Conservation (phyloP, 768 basidiomycete genomes). For the Exidia glandulosa region DNA sequence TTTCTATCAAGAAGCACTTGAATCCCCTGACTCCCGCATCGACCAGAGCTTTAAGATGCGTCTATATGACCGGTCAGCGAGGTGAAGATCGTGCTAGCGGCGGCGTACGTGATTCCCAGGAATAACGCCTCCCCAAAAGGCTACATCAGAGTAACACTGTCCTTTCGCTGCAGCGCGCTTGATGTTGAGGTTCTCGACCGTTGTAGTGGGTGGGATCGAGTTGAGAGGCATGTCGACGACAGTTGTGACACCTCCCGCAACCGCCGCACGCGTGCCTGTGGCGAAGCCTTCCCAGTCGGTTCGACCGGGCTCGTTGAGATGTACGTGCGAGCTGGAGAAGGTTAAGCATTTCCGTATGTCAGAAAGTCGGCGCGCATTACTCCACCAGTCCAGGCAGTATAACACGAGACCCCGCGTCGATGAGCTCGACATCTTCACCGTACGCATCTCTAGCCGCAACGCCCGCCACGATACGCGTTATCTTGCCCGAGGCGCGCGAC, state of each 20-base stretch:
- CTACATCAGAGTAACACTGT: slow-evolving; percentile 73
- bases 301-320: slow-evolving; percentile 88
- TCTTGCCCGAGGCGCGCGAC: too few species aligned
- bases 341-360: too few species aligned
- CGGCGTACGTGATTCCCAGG: slow-evolving; percentile 71
- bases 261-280: slow-evolving; percentile 84
- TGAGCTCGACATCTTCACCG: too few species aligned
- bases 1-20: slow-evolving; percentile 94
- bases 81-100: background rate
- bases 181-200: slow-evolving; percentile 55
- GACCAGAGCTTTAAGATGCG: slow-evolving; percentile 64
- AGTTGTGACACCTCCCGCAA: slow-evolving; percentile 90
- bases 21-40: slow-evolving; percentile 83
- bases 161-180: slow-evolving; percentile 64
- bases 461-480: too few species aligned
- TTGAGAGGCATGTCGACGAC: slow-evolving; percentile 98
- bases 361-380: too few species aligned
- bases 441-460: too few species aligned
- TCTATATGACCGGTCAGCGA: slow-evolving; percentile 27
- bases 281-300: slow-evolving; percentile 92
- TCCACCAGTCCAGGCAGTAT: too few species aligned
- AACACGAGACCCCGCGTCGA: too few species aligned
- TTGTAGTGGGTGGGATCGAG: slow-evolving; percentile 92
- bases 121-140: slow-evolving; percentile 92
- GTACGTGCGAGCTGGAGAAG: slow-evolving; percentile 85